Percentiles rank a stretch among this genome's conserved stretches.
Evolutionary conservation across 2,329 filamentous ascomycete species (phyloP).

Genomic region (Grosmannia clavigera): DNA sequence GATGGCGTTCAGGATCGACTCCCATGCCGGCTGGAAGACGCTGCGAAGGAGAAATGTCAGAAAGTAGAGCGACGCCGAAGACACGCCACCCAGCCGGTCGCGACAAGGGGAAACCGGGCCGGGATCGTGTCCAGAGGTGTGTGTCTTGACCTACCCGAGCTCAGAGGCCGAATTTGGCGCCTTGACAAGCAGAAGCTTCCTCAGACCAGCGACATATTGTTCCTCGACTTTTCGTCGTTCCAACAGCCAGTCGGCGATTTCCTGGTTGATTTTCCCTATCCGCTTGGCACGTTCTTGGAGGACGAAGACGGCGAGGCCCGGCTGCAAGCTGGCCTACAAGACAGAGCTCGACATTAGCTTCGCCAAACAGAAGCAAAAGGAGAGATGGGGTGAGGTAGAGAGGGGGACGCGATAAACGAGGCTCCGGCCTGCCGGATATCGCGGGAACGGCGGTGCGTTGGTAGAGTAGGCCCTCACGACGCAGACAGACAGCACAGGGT

Average conservation of each 20-base stretch:
- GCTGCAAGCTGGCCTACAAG: constrained; percentile 63
- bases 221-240: constrained; percentile 90
- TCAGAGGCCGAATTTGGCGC: constrained; percentile 66
- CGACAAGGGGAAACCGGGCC: no score
- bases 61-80: background rate
- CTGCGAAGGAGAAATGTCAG: constrained; percentile 31
- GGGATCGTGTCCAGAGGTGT: no score
- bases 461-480: constrained; percentile 2
- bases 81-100: no score
- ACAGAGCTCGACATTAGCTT: constrained; percentile 5
- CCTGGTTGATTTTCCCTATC: constrained; percentile 73
- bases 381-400: no score
- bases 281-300: constrained; percentile 80
- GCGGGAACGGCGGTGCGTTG: background rate
- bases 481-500: background rate
- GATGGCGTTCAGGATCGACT: constrained; percentile 68
- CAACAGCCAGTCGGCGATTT: constrained; percentile 96
- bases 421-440: background rate
- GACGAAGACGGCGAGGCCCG: constrained; percentile 65
- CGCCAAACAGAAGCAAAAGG: background rate
- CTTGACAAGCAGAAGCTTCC: constrained; percentile 64
- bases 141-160: constrained; percentile 53
- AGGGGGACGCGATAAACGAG: no score
- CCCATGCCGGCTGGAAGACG: constrained; percentile 84
- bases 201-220: constrained; percentile 69